Base-by-base conservation (phyloP, 306 rosid genomes). In the Arachis stenosperma region DNA sequence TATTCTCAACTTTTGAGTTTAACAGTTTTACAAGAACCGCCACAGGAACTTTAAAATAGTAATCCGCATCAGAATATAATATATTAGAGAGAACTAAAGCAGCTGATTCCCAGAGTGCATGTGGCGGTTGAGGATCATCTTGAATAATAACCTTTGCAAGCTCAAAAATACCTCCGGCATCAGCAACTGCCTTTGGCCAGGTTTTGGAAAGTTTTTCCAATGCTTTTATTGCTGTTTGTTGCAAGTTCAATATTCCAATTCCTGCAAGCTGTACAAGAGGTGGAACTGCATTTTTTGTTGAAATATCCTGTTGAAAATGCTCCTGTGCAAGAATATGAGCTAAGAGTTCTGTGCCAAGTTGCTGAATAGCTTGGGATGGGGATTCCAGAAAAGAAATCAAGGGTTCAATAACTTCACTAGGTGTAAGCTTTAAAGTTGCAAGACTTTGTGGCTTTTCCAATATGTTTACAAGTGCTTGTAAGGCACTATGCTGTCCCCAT, bases 401-500 rank as follows among this genome's bases (percentile, higher is more conserved):
- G 59, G 98, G 98, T 63, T 91, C 92, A 48, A 94, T 91, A 78
- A 91, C 97, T 81, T 94, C 95, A 77, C 97, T 94, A 57, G 98
- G 97, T 58, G 96, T 91, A 78, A 94, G 96, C 61, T 91, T 88
- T 72, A 94, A 83, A 74, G 94, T 91, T 62, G 88, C 86, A 65
- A 94, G 97, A 78, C 97, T 91, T 71, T 94, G 97, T 51, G 97
- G 98, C 87, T 94, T 94, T 85, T 94, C 98, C 85, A 94, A 84
- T 79, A 94, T 89, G 88, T 94, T 94, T 77, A 94, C 98, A 42
- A 94, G 92, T 17, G 98, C 91, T 87, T 94, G 98, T 81, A 94
- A 84, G 86, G 98, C 94, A 79, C 98, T 91, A 81, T 94, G 97
- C 81, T 94, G 97, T 75, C 98, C 98, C 98, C 94, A 89, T 87